Evolutionary conservation across 352 stramenopile species (phyloP), one percentile per base, ranked within the genome.

Genomic region (Peronosclerospora sorghi): DNA sequence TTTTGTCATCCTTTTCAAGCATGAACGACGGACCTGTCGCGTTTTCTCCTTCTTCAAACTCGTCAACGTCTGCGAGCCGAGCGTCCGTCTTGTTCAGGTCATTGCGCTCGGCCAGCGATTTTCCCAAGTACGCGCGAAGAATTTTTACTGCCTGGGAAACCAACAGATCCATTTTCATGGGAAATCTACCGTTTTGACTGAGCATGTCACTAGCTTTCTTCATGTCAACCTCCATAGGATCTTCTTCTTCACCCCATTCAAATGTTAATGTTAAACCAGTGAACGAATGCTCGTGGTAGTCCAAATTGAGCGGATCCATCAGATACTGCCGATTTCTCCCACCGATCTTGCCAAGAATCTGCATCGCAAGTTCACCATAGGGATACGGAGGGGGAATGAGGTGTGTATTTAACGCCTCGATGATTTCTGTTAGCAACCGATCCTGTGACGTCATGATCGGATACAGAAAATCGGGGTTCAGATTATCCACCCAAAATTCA

Each of bases 401-500:
- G 56, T 98, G 96, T 9, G 73, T 83, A 41, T 96, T 96, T 12
- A 99, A 60, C n/a, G 94, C 85, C 43, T 92, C 78, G 49, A 98
- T 97, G 41, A 98, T 86, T 38, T 97, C 81, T 8, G 88, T 96
- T 8, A 98, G 72, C 21, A 95, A 39, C 5, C 79, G 65, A 14
- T 91, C 81, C 41, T 95, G 80, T 8, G 78, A 92, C 8, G 75
- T 91, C 80, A 96, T 94, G 53, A 96, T 92, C 28, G 83, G 79
- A 61, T 96, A 96, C 20, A 98, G 56, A 54, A 96, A 99, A 45
- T 98, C 90, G 5, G 94, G 86, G 61, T 98, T 97, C 12, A 99
- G 62, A 59, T 98, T 98, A 61, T 99, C 95, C 6, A 98, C 86
- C 96, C 95, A 98, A 59, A 98, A 98, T 66, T 98, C 95, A 1